Percentiles rank a stretch among this genome's conserved stretches.
Conservation (phyloP, 306 rosid genomes). For the Potentilla sterilis region DNA sequence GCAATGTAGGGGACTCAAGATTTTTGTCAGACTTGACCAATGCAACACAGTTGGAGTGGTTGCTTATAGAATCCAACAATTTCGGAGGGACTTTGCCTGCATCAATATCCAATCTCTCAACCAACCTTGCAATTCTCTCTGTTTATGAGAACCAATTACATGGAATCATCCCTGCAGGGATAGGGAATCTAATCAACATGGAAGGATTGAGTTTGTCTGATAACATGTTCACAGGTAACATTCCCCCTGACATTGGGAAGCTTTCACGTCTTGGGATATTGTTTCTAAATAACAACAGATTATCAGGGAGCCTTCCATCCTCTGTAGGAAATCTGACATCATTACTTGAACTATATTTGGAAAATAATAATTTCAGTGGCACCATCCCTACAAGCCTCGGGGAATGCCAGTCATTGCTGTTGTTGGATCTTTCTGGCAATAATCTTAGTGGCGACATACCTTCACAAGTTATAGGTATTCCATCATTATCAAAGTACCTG, state of each 20-base stretch:
- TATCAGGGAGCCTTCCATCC: conserved; percentile 7
- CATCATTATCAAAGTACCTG: not conserved
- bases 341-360: not conserved
- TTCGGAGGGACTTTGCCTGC: no score
- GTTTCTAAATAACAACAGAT: no score
- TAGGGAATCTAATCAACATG: not conserved
- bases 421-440: not conserved
- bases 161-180: not conserved
- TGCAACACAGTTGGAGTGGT: no score
- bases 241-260: not conserved
- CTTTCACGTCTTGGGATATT: no score
- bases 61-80: no score
- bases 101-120: no score
- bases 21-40: no score
- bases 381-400: conserved; percentile 3
- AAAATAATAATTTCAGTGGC: not conserved
- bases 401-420: not conserved
- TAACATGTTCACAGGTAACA: not conserved
- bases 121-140: no score
- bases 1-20: no score
- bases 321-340: not conserved
- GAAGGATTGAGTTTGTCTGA: fast-evolving
- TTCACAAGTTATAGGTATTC: not conserved
- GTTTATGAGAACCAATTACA: no score
- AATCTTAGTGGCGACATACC: not conserved